Evolutionary conservation across 352 stramenopile species (phyloP).

Genomic region (Pythium chondricola): DNA sequence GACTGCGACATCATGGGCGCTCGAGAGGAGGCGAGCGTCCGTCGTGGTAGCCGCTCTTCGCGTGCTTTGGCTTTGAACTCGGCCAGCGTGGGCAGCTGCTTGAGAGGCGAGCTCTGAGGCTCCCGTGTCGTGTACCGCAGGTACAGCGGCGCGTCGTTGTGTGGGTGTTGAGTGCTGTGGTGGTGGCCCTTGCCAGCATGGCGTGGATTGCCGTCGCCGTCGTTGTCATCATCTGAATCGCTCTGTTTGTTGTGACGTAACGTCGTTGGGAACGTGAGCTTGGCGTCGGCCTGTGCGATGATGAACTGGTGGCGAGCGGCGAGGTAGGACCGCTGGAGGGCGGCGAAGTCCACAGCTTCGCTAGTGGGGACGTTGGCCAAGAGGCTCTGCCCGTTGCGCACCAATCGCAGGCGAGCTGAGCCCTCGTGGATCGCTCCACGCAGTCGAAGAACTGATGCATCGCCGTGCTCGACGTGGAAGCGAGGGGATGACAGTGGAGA

Average conservation of each 20-base stretch:
- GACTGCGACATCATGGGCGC: conserved; percentile 1
- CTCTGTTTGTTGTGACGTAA: not conserved
- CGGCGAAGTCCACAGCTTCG: conserved; percentile 26
- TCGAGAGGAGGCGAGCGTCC: conserved; percentile 19
- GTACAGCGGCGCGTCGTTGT: conserved; percentile 22
- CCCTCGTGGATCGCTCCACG: conserved; percentile 49
- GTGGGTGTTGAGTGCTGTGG: not conserved
- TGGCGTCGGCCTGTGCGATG: not conserved
- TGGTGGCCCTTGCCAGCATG: not conserved
- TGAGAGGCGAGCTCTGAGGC: conserved; percentile 36
- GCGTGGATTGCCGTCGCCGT: not conserved
- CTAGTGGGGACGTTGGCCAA: conserved; percentile 27
- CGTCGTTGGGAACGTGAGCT: not conserved
- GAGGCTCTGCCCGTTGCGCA: conserved; percentile 43
- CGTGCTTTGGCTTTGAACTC: conserved; percentile 35
- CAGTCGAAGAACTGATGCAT: conserved; percentile 43
- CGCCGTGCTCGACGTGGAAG: conserved; percentile 15
- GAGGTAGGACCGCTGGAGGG: conserved; percentile 16
- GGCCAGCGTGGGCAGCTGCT: conserved; percentile 34
- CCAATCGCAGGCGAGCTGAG: conserved; percentile 33
- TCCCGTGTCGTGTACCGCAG: conserved; percentile 64
- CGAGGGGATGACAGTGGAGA: conserved; percentile 1
- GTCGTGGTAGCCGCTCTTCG: conserved; percentile 39
- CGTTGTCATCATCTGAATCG: conserved; percentile 3
- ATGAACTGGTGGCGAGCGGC: conserved; percentile 4